Evolutionary conservation across 2,329 filamentous ascomycete species (phyloP).

Genomic region (Microdochium bolleyi): DNA sequence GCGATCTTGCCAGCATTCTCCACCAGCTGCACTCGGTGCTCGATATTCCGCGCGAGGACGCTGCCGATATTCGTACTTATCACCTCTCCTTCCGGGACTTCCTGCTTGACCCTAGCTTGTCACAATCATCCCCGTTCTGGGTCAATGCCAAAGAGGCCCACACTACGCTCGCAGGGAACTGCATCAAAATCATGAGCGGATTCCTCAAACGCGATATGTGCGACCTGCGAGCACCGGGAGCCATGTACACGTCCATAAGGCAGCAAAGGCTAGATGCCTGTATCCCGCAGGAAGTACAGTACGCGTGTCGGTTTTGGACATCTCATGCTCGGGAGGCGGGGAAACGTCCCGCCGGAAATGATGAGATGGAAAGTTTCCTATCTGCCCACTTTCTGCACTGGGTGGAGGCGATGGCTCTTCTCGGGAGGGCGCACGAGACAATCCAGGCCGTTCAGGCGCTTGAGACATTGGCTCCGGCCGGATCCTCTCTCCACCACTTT

Average conservation of each 20-base stretch:
- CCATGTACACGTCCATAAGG: neutral
- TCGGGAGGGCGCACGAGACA: conserved; percentile 11
- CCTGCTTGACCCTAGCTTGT: conserved; percentile 17
- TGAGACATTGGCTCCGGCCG: neutral
- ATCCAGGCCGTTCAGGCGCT: conserved; percentile 4
- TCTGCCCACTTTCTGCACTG: conserved; percentile 21
- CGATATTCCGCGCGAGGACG: conserved; percentile 12
- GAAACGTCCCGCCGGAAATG: conserved; percentile 13
- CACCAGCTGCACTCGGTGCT: conserved; percentile 25
- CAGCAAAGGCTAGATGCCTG: neutral
- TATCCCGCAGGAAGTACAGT: conserved; percentile 9
- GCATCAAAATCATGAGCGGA: conserved; percentile 23
- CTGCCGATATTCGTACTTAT: conserved; percentile 16
- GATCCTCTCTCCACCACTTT: neutral
- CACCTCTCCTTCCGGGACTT: conserved; percentile 30
- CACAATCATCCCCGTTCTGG: conserved; percentile 16
- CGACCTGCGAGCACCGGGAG: neutral
- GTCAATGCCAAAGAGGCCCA: conserved; percentile 24
- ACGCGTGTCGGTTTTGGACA: conserved; percentile 22
- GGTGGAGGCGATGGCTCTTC: conserved; percentile 22
- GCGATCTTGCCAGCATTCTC: conserved; percentile 11
- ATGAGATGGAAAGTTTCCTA: conserved; percentile 17
- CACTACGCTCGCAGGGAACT: conserved; percentile 19
- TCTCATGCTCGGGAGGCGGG: conserved; percentile 13
- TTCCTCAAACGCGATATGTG: conserved; percentile 27